phyloP scores from a whole-genome alignment of 2,329 filamentous ascomycete species.

The Neofusicoccum cordaticola region DNA sequence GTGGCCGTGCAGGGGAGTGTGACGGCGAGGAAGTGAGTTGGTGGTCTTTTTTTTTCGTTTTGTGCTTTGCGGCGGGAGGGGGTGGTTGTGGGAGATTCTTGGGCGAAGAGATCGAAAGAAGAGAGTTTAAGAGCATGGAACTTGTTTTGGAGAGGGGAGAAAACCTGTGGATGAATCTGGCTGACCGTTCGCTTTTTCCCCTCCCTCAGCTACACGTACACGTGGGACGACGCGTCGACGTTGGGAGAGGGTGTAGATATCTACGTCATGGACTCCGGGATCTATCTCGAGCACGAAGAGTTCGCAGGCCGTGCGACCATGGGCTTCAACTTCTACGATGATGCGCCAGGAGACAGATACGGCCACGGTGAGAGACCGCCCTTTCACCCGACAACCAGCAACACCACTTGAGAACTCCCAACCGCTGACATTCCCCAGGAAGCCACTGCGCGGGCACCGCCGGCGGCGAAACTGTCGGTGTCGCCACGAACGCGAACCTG shows the following conservation, averaged over 20 bases:
- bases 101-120: too few relatives aligned
- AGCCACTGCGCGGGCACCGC: conserved; percentile 36
- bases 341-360: conserved; percentile 36
- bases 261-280: conserved; percentile 48
- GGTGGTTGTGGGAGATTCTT: too few relatives aligned
- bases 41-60: background rate
- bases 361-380: conserved; percentile 28
- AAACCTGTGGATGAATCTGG: background rate
- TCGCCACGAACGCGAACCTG: conserved; percentile 36
- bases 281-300: conserved; percentile 19
- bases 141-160: too few relatives aligned
- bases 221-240: background rate
- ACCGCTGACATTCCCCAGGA: conserved; percentile 19
- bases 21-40: background rate
- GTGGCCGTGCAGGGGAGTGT: background rate
- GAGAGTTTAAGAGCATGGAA: too few relatives aligned
- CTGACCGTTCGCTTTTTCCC: conserved; percentile 24
- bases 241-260: conserved; percentile 37
- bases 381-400: too few relatives aligned
- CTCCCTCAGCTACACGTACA: conserved; percentile 24
- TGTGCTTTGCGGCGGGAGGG: too few relatives aligned
- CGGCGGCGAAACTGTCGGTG: conserved; percentile 32
- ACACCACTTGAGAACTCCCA: too few relatives aligned
- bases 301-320: conserved; percentile 34
- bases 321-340: conserved; percentile 29